Conservation (phyloP, 108 stramenopile genomes). For the Skeletonema costatum region DNA sequence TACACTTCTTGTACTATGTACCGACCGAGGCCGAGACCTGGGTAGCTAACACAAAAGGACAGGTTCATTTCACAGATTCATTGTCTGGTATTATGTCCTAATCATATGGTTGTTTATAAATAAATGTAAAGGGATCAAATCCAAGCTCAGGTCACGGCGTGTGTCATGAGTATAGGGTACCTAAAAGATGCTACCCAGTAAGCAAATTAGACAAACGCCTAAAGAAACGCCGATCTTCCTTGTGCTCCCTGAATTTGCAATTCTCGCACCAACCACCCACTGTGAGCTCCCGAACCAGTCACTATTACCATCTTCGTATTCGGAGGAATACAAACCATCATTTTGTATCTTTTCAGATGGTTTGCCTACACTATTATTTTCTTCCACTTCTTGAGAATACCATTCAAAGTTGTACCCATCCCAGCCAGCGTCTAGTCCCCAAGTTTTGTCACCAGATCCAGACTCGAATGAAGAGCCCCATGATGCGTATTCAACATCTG, state of each 20-base stretch:
- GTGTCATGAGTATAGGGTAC: no score
- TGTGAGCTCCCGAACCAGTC: not conserved
- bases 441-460: not conserved
- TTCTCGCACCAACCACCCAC: not conserved
- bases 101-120: no score
- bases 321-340: not conserved
- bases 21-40: no score
- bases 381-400: not conserved
- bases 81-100: no score
- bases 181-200: not conserved
- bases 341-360: not conserved
- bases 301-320: not conserved
- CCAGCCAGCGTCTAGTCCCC: not conserved
- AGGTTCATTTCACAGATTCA: no score
- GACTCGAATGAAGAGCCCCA: not conserved
- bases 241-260: not conserved
- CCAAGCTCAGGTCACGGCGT: no score
- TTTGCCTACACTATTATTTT: not conserved
- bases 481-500: not conserved
- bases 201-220: not conserved
- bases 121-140: no score
- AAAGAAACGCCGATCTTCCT: not conserved
- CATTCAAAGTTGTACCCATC: not conserved
- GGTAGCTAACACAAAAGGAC: no score
- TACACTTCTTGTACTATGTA: no score